Evolutionary conservation across 2,329 filamentous ascomycete species (phyloP).

Genomic region (Colletotrichum acutatum): DNA sequence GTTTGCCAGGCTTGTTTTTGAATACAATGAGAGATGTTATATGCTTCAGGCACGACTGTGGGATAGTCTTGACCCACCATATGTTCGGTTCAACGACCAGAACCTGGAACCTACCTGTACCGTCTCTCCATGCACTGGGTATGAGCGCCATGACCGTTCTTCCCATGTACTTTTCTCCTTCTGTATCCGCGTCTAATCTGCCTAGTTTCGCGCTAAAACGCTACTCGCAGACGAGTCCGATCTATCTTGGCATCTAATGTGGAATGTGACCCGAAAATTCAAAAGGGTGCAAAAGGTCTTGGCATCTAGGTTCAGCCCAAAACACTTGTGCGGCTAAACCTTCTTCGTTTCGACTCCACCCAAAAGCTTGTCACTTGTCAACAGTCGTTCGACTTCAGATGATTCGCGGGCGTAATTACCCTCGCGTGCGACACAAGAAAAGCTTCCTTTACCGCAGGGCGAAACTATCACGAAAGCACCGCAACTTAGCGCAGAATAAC

Average conservation of each 20-base stretch:
- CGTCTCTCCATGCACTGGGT: background rate
- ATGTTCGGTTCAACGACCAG: background rate
- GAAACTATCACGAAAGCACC: conserved; percentile 6
- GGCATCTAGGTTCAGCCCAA: conserved; percentile 15
- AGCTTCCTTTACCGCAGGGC: background rate
- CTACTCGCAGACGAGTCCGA: background rate
- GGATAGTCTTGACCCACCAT: background rate
- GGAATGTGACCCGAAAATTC: background rate
- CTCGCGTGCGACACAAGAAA: background rate
- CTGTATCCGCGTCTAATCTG: background rate
- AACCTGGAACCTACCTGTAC: background rate
- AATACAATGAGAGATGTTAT: background rate
- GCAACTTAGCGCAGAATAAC: background rate
- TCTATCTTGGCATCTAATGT: conserved; percentile 6
- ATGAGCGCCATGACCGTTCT: background rate
- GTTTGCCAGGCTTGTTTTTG: too few species aligned
- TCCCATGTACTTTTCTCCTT: background rate
- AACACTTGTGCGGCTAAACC: conserved; percentile 26
- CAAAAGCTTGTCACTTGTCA: conserved; percentile 29
- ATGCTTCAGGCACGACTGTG: background rate
- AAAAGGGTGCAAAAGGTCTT: background rate
- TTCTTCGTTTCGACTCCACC: conserved; percentile 28
- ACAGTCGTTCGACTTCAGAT: conserved; percentile 5
- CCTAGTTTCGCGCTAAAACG: background rate
- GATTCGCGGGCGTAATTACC: background rate